Evolutionary conservation across 257 asterid species (phyloP).

Genomic region (Solanum microdontum): DNA sequence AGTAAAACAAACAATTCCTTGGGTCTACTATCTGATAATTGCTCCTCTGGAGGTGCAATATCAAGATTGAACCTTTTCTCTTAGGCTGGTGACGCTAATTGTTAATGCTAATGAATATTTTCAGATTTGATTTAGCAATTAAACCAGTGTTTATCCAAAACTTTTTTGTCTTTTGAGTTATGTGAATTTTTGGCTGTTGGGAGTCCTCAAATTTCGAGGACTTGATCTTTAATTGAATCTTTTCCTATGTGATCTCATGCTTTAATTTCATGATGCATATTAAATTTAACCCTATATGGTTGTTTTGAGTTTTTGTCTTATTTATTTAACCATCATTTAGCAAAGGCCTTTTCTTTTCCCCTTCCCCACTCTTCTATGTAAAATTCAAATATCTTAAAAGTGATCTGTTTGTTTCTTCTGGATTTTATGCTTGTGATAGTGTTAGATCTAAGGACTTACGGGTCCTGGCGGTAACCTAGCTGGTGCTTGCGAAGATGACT

Average conservation of each 20-base stretch:
- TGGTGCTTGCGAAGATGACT: neutral
- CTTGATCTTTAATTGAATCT: neutral
- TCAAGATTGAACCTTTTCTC: neutral
- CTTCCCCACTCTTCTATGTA: neutral
- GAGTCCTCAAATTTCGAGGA: neutral
- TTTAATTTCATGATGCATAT: neutral
- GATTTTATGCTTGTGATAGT: neutral
- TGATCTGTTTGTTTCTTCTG: neutral
- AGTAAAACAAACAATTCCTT: neutral
- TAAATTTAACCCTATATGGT: neutral
- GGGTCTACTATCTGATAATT: neutral
- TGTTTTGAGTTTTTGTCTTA: neutral
- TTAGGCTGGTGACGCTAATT: neutral
- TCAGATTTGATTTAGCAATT: neutral
- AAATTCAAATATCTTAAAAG: neutral
- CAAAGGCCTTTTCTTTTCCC: neutral
- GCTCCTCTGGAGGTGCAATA: neutral
- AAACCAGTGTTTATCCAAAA: neutral
- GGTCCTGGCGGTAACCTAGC: neutral
- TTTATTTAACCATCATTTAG: neutral
- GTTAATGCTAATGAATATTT: neutral
- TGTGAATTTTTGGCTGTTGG: neutral
- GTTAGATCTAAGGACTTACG: neutral
- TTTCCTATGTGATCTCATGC: neutral
- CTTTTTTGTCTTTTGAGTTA: neutral